Evolutionary conservation across 78 protist genomes (phyloP).

Genomic region (Speleostelium caveatum): DNA sequence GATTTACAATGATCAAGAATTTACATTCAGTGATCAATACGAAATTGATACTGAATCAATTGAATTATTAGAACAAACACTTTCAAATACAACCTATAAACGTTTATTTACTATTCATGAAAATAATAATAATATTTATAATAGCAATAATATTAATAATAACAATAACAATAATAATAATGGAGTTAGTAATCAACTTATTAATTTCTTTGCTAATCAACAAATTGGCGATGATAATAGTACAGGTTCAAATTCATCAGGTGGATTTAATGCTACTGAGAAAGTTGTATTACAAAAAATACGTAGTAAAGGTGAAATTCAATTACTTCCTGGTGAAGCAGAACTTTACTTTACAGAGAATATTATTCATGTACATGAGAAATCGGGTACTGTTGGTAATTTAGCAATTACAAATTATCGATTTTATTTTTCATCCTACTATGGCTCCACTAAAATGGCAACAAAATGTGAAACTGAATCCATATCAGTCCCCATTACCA

Average conservation of each 20-base stretch:
- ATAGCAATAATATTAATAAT: neutral
- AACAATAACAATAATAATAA: neutral
- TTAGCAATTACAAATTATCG: slow-evolving; percentile 57
- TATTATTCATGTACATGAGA: slow-evolving; percentile 57
- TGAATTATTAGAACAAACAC: slow-evolving; percentile 23
- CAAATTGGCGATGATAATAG: no score
- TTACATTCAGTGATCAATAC: neutral
- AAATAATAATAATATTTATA: slow-evolving; percentile 1
- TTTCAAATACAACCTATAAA: slow-evolving; percentile 17
- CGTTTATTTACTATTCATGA: neutral
- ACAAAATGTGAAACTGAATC: slow-evolving; percentile 24
- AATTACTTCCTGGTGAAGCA: slow-evolving; percentile 9
- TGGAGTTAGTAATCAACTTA: neutral
- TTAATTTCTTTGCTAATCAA: no score
- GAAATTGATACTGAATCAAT: slow-evolving; percentile 20
- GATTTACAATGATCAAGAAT: slow-evolving; percentile 15
- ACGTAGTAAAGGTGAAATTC: neutral
- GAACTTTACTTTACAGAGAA: slow-evolving; percentile 11
- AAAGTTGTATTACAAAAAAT: neutral
- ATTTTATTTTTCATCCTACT: slow-evolving; percentile 26
- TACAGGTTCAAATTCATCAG: neutral
- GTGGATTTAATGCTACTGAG: no score
- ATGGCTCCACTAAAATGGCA: neutral
- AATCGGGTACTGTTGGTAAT: slow-evolving; percentile 60
- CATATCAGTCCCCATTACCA: slow-evolving; percentile 22